A percentile compares a stretch with the other conserved stretches of the same genome.
Evolutionary conservation across 2,329 filamentous ascomycete species (phyloP).

Genomic region (Cryphonectria parasitica): DNA sequence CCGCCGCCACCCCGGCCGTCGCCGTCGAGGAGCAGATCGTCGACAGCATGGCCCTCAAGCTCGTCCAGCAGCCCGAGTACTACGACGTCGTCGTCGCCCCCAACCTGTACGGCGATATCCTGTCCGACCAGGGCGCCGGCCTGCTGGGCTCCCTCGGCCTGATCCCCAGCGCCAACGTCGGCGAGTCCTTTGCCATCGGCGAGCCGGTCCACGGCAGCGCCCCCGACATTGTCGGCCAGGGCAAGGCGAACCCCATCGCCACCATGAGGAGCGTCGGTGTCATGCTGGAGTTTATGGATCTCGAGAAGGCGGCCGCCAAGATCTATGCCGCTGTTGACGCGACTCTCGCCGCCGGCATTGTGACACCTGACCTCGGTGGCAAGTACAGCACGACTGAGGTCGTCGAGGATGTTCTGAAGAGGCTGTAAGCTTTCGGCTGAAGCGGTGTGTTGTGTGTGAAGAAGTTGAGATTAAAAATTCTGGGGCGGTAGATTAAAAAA

Average conservation of each 20-base stretch:
- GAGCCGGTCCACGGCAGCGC: conserved; percentile 98
- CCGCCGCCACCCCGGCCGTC: conserved; percentile 58
- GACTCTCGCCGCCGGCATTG: conserved; percentile 80
- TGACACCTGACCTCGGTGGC: conserved; percentile 91
- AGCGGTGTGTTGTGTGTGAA: not conserved
- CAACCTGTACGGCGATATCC: conserved; percentile 95
- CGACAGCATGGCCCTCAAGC: conserved; percentile 99
- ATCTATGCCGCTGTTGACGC: conserved; percentile 93
- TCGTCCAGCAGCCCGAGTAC: conserved; percentile 91
- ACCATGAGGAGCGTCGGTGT: conserved; percentile 88
- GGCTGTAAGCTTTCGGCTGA: conserved; percentile 60
- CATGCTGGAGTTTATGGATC: conserved; percentile 94
- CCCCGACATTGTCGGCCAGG: conserved; percentile 90
- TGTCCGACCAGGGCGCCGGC: conserved; percentile 93
- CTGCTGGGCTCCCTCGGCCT: conserved; percentile 90
- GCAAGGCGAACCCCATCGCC: conserved; percentile 95
- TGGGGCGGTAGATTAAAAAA: conserved; percentile 17
- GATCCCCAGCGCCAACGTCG: conserved; percentile 93
- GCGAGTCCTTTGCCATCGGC: conserved; percentile 91
- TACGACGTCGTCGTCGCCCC: conserved; percentile 99
- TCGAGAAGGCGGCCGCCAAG: conserved; percentile 82
- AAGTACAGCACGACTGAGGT: conserved; percentile 85
- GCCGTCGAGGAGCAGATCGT: conserved; percentile 95
- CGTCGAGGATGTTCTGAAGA: conserved; percentile 81
- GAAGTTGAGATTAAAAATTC: not conserved